Percentiles rank a stretch among this genome's conserved stretches.
phyloP scores from a whole-genome alignment of 495 filamentous ascomycete genomes.

The Rostrohypoxylon terebratum region DNA sequence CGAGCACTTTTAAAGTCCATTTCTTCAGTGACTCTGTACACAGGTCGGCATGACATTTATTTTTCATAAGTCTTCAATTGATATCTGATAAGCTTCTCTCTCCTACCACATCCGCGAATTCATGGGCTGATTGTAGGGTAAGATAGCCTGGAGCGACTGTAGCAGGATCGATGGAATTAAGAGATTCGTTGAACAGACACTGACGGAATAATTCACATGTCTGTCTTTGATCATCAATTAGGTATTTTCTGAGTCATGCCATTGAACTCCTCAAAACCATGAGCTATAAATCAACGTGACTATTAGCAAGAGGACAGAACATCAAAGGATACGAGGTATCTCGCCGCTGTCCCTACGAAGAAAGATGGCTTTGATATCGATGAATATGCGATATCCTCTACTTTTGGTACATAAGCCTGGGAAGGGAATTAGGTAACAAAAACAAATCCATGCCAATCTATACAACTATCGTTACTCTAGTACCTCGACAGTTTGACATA shows the following conservation, averaged over 20 bases:
- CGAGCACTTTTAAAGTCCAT: conserved; percentile 23
- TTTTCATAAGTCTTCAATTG: not conserved
- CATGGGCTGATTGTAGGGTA: conserved; percentile 25
- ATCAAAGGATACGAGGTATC: not conserved
- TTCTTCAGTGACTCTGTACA: conserved; percentile 21
- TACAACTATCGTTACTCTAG: not conserved
- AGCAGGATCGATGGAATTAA: conserved; percentile 6
- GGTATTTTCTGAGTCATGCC: conserved; percentile 15
- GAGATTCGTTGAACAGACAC: conserved; percentile 16
- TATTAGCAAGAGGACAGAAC: not conserved
- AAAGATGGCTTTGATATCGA: too few relatives aligned
- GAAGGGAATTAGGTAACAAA: too few relatives aligned
- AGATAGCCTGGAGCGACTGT: not conserved
- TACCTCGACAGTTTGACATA: too few relatives aligned
- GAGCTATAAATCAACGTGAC: not conserved
- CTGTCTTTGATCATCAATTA: conserved; percentile 11
- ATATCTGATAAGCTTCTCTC: conserved; percentile 20
- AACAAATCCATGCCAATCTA: too few relatives aligned
- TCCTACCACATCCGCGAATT: conserved; percentile 21
- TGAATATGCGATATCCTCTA: too few relatives aligned
- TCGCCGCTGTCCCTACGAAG: conserved; percentile 26
- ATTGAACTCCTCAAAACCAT: conserved; percentile 26
- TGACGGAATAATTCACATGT: conserved; percentile 15
- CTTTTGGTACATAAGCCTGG: too few relatives aligned
- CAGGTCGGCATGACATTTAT: not conserved